Base-by-base conservation (phyloP, 805 yeast species). In the Starmera quercuum region DNA sequence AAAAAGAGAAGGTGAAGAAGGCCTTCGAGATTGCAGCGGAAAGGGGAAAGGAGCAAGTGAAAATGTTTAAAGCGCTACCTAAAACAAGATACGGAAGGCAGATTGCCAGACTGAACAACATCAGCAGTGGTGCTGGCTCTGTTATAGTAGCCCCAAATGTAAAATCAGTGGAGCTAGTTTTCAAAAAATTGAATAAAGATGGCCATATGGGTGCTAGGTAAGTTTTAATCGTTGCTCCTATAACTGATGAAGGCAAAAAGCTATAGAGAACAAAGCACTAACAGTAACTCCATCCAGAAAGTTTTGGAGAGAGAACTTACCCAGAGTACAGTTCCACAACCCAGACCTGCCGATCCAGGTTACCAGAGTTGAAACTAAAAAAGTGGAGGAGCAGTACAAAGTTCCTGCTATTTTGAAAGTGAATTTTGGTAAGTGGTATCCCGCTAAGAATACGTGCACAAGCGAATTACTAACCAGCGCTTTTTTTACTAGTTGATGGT, bases 261-360 rank as follows among this genome's bases (percentile, higher is more conserved):
- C 7, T 14, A 13, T 14, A 13, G 10, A 12, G 13, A 13, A 13
- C 28, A 26, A 12, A 25, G n/a, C 10, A 31, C 36, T 35, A 31
- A 38, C 44, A 10, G 11, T n/a, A 19, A 13, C 3, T 23, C 7
- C 2, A 16, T 3, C 9, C 14, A 74, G 78, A 47, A 71, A 72
- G 44, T 84, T 87, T 58, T 83, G 94, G 92, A 74, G 73, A 46
- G 61, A 66, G 33, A 71, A 75, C 58, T 63, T 87, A 37, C 94
- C 92, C 18, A 75, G 87, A 6, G 66, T 87, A 41, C 78, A 75
- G 53, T 87, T 83, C 56, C 88, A 85, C 61, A 87, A 87, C 56
- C 88, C 90, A n/a, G 61, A 63, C 29, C 50, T 83, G 19, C 69
- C 74, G 17, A 75, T 85, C 36, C 65, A 68, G 17, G 79, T 85